These are phyloP conservation scores for Psilocybe mexicana DNA, from an alignment of 1,284 basidiomycete genomes.

Conservation along the genomic window DNA sequence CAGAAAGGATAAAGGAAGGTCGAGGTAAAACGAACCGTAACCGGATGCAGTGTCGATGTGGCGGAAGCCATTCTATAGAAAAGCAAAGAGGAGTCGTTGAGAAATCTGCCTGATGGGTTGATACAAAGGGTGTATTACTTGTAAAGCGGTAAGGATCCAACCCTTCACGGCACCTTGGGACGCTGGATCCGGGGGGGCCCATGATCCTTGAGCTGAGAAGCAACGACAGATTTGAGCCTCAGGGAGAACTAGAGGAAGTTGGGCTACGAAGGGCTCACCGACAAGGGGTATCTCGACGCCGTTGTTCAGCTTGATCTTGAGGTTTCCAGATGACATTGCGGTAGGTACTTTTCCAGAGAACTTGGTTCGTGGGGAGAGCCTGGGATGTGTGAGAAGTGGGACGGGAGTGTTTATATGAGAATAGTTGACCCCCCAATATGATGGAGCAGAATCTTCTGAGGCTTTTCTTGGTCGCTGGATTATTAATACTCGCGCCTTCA, in stretches of 20 bases:
- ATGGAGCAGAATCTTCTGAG: too few relatives aligned
- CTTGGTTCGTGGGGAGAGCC: too few relatives aligned
- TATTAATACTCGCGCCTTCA: too few relatives aligned
- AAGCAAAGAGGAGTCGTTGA: background rate
- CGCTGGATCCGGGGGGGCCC: conserved; percentile 23
- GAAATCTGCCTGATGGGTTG: background rate
- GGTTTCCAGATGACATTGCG: conserved; percentile 2
- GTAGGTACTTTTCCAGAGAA: too few relatives aligned
- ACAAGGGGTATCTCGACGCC: conserved; percentile 30
- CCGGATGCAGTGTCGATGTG: conserved; percentile 37
- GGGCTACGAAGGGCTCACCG: conserved; percentile 16
- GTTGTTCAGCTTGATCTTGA: conserved; percentile 28
- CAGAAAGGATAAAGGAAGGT: too few relatives aligned
- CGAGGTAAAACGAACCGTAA: conserved; percentile 27
- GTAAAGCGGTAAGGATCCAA: conserved; percentile 30
- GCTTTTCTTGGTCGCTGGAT: too few relatives aligned
- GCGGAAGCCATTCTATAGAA: conserved; percentile 32
- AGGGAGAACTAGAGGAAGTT: background rate
- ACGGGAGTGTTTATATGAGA: too few relatives aligned
- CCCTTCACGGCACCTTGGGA: conserved; percentile 25
- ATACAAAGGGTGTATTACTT: conserved; percentile 16
- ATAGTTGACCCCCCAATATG: too few relatives aligned
- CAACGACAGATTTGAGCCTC: background rate
- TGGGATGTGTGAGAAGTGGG: too few relatives aligned
- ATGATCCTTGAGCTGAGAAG: conserved; percentile 25